These are phyloP conservation scores for Cucurbita pepo DNA, from an alignment of 306 rosid species.

Conservation along the genomic window DNA sequence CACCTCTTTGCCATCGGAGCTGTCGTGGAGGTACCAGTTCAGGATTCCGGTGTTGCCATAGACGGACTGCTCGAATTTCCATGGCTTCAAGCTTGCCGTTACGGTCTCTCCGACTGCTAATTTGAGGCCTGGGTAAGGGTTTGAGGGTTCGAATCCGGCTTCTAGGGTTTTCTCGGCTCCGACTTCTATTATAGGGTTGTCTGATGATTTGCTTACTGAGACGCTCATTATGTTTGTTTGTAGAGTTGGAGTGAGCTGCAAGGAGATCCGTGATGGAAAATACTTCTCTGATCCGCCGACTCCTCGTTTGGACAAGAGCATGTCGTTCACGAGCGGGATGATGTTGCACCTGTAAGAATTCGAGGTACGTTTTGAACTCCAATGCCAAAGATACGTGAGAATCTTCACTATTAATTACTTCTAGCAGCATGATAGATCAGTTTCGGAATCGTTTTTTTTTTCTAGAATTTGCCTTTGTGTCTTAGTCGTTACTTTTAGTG, in stretches of 20 bases:
- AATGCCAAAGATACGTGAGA: background rate
- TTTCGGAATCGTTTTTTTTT: background rate
- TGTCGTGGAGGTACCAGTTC: conserved; percentile 79
- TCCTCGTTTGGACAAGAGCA: conserved; percentile 51
- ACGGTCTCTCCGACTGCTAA: conserved; percentile 52
- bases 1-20: conserved; percentile 60
- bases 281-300: conserved; percentile 62
- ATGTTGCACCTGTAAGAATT: conserved; percentile 42
- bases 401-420: background rate
- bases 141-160: conserved; percentile 53
- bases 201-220: conserved; percentile 77
- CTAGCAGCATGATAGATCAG: background rate
- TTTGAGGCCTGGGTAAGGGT: conserved; percentile 39
- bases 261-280: conserved; percentile 65
- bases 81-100: conserved; percentile 51
- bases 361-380: background rate
- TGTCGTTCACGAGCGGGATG: conserved; percentile 46
- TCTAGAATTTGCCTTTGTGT: background rate
- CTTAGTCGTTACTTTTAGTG: background rate
- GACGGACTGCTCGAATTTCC: conserved; percentile 80
- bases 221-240: conserved; percentile 51
- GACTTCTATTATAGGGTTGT: conserved; percentile 49
- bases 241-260: conserved; percentile 57
- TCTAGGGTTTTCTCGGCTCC: conserved; percentile 52
- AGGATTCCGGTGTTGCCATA: conserved; percentile 61